phyloP scores from a whole-genome alignment of 202 grass and related monocot species.

The Panicum hallii region DNA sequence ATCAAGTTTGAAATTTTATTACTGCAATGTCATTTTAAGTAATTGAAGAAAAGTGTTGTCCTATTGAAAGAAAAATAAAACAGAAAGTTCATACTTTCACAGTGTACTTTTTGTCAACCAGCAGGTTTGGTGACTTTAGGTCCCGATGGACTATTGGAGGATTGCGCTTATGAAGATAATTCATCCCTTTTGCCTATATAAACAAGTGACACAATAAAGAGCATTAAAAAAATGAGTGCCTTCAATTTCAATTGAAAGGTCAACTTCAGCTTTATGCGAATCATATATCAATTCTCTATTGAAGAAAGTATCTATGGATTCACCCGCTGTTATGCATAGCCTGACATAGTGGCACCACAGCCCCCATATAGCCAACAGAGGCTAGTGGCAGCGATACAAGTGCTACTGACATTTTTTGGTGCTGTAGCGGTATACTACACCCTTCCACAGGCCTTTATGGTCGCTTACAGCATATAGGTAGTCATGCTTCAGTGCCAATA shows the following conservation, averaged over 20 bases:
- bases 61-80: slow-evolving; percentile 17
- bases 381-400: background rate
- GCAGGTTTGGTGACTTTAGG: slow-evolving; percentile 83
- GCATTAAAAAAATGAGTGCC: background rate
- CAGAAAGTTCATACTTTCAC: slow-evolving; percentile 67
- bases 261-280: slow-evolving; percentile 9
- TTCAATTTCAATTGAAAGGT: slow-evolving; percentile 12
- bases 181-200: slow-evolving; percentile 89
- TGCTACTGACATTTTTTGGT: background rate
- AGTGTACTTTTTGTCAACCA: slow-evolving; percentile 90
- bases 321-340: slow-evolving; percentile 16
- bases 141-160: slow-evolving; percentile 93
- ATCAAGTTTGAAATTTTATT: slow-evolving; percentile 16
- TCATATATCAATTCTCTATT: slow-evolving; percentile 3
- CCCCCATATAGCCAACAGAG: background rate
- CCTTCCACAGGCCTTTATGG: background rate
- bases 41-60: slow-evolving; percentile 9
- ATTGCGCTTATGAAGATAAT: slow-evolving; percentile 90
- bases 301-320: slow-evolving; percentile 19
- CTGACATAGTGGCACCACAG: background rate
- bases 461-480: background rate
- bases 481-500: background rate
- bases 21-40: background rate
- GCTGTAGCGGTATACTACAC: background rate
- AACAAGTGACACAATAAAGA: slow-evolving; percentile 31